These are phyloP conservation scores for Rugonectria rugulosa DNA, from an alignment of 2,329 filamentous ascomycete species.

Conservation along the genomic window DNA sequence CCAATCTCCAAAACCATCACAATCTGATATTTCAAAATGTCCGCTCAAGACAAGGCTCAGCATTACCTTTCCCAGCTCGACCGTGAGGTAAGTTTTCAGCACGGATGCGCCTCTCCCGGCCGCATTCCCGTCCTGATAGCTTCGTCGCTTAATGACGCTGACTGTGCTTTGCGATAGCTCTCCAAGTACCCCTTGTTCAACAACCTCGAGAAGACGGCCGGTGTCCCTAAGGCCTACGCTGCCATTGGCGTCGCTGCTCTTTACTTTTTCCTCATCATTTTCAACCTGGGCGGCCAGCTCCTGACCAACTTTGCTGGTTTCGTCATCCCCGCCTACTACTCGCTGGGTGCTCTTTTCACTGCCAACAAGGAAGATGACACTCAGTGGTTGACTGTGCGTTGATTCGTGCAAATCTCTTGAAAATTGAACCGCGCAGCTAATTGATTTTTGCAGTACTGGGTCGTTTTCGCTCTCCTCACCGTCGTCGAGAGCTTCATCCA, in stretches of 20 bases:
- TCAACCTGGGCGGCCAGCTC: conserved; percentile 90
- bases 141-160: conserved; percentile 25
- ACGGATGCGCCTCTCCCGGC: conserved; percentile 15
- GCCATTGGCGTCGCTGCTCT: conserved; percentile 77
- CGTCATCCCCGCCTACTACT: conserved; percentile 85
- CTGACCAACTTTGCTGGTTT: conserved; percentile 89
- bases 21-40: conserved; percentile 57
- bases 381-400: conserved; percentile 77
- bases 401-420: conserved; percentile 12
- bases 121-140: conserved; percentile 16
- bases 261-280: conserved; percentile 92
- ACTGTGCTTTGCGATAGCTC: conserved; percentile 61
- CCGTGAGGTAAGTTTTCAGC: conserved; percentile 70
- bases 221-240: conserved; percentile 85
- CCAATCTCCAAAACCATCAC: conserved; percentile 18
- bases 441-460: conserved; percentile 73
- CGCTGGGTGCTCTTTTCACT: conserved; percentile 78
- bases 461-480: conserved; percentile 83
- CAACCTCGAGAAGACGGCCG: conserved; percentile 86
- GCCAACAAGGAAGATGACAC: conserved; percentile 78
- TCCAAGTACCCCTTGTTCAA: conserved; percentile 84
- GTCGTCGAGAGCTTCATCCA: conserved; percentile 83
- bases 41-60: conserved; percentile 78
- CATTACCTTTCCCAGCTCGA: conserved; percentile 81
- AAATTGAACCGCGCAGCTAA: conserved; percentile 42